Evolutionary conservation across 2,329 filamentous ascomycete species (phyloP), one percentile per base, ranked within the genome.

Genomic region (Myriosclerotinia scirpicola): DNA sequence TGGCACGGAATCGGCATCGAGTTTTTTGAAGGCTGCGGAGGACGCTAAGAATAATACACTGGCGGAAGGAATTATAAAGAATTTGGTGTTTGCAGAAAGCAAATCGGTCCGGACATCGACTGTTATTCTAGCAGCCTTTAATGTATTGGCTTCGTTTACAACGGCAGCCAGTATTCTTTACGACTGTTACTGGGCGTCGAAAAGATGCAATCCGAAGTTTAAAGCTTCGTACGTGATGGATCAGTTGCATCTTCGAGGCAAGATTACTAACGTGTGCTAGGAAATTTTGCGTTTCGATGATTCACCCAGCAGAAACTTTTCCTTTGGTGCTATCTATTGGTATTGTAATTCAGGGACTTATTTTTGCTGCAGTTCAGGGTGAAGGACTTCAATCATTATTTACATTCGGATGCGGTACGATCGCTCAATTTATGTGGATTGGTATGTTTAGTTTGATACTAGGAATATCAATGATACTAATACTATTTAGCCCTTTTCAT

Each of bases 21-120:
- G 20, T 61, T 26, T 66, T 62, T 34, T 61, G 44, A 66, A 70
- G 30, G 30, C 46, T 36, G 62, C 56, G 4, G 53, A 66, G 17
- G 69, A 68, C 55, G 50, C 59, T 40, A 70, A 63, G 12, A 54
- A 64, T 38, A 58, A 53, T 38, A 61, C 52, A 50, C 22, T 69
- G 67, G 26, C 73, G 67, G 9, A 61, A 61, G 54, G 62, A 52
- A 34, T 67, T 75, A 76, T 77, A 66, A 46, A 71, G 44, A 72
- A 72, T 40, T 68, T 77, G 55, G 69, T 75, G 8, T 77, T 77
- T 68, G 74, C 72, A 50, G 71, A 76, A 64, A 76, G 74, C 69
- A 86, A 82, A 72, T 87, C 85, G 44, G 80, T 87, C 72, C 81
- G 87, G 71, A 86, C 83, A 22, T 87, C 85, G 34, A 85, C 84